Conservation (phyloP, 768 basidiomycete species). For the Mycena galericulata region DNA sequence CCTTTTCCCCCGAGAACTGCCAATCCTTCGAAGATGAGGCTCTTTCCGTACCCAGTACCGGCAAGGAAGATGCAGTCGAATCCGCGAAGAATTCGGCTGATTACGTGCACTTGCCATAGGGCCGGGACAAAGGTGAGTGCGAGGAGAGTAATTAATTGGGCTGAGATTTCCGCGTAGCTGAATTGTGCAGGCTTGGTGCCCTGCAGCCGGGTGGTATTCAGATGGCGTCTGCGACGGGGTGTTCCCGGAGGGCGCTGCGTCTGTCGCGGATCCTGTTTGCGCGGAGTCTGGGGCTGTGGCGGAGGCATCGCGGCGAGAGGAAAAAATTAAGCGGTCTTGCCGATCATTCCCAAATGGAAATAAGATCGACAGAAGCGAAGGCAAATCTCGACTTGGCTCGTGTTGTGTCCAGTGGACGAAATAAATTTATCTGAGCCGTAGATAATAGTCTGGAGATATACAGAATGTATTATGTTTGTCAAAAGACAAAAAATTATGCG, state of each 20-base stretch:
- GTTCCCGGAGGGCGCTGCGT: neutral
- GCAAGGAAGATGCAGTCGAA: conserved; percentile 44
- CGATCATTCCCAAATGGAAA: neutral
- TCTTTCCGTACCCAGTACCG: conserved; percentile 46
- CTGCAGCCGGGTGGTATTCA: neutral
- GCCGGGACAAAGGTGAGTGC: conserved; percentile 27
- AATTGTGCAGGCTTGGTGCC: neutral
- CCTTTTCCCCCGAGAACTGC: conserved; percentile 31
- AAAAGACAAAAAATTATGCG: too few relatives aligned
- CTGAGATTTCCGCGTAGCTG: neutral
- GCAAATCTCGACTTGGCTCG: too few relatives aligned
- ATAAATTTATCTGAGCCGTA: too few relatives aligned
- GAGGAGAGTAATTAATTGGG: neutral
- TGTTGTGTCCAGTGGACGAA: too few relatives aligned
- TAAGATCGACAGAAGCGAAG: neutral
- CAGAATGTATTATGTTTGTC: too few relatives aligned
- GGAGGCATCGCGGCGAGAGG: neutral
- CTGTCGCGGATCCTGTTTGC: neutral
- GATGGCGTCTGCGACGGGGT: neutral
- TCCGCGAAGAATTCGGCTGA: conserved; percentile 29
- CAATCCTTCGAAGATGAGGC: conserved; percentile 42
- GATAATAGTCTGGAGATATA: too few relatives aligned
- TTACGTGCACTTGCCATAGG: conserved; percentile 24
- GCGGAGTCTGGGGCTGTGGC: neutral
- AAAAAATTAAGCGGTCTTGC: neutral